Conservation (phyloP, 306 rosid species). For the Vachellia collinsii region DNA sequence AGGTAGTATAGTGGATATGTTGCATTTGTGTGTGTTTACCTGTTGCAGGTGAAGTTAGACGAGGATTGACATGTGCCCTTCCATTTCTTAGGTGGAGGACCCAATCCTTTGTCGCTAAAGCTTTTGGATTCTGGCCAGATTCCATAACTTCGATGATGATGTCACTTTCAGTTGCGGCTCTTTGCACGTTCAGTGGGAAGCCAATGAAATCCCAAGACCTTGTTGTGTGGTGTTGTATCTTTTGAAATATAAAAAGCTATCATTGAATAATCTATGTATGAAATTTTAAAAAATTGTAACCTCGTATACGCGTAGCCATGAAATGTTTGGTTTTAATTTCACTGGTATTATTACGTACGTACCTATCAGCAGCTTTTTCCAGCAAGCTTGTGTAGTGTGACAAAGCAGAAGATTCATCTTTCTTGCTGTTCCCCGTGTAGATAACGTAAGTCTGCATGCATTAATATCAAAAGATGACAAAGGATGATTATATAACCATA, state of each 20-base stretch:
- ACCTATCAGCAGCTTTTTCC: constrained; percentile 49
- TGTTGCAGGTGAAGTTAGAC: constrained; percentile 49
- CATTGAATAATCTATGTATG: too few species aligned
- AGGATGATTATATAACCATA: background rate
- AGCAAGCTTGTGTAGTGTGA: constrained; percentile 39
- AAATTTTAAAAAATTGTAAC: too few species aligned
- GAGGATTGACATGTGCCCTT: constrained; percentile 50
- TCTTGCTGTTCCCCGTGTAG: constrained; percentile 40
- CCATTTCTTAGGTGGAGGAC: constrained; percentile 67
- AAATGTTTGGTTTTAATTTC: background rate
- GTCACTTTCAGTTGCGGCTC: constrained; percentile 38
- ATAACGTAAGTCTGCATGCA: constrained; percentile 51
- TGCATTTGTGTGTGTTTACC: constrained; percentile 26
- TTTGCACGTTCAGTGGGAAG: constrained; percentile 33
- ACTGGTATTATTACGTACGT: too few species aligned
- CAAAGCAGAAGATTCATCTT: constrained; percentile 28
- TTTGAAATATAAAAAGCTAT: too few species aligned
- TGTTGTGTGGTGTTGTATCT: constrained; percentile 50
- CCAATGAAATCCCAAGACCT: constrained; percentile 71
- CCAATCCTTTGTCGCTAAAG: constrained; percentile 46
- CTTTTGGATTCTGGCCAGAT: constrained; percentile 62
- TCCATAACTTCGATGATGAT: constrained; percentile 57
- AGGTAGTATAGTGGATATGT: background rate
- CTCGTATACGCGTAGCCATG: too few species aligned
- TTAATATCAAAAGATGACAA: background rate